Base-by-base conservation (phyloP, 164 flowering plant species). In the Tinospora cordifolia region DNA sequence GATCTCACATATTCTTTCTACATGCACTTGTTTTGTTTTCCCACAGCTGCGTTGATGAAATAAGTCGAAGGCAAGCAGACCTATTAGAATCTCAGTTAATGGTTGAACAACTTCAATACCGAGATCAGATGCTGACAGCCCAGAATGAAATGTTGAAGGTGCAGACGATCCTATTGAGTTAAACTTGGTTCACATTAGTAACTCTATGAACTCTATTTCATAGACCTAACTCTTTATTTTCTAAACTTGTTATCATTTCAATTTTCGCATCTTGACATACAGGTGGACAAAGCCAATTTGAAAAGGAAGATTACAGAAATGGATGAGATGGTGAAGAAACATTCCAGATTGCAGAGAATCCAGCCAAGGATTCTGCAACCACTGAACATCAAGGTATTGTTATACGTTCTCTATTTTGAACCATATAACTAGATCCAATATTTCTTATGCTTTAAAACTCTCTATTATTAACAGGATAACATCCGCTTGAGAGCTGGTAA, bases 121-220 rank as follows among this genome's bases (percentile, higher is more conserved):
- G 90, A 38, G 88, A 86, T 73, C 91, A 87, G 75, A 78, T 87
- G 72, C 86, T 90, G 49, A 74, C 82, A 25, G 87, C 89, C 38
- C 91, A 92, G 74, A 92, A 90, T 78, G 90, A 87, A 71, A 84
- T 90, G 91, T 73, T 92, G 75, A 87, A 90, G 96, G 98, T 88
- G 62, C 57, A 65, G 4, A 36, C 15, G 11, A 69, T 73, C 44
- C 30, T 70, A 26, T 40, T 15, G 1, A 67, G n/a, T 30, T 27
- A 11, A 69, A 17, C 15, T 2, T 8, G 22, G 44, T 78, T 63
- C 22, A n/a, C 62, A 15, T 57, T 72, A 66, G 65, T 66, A 27
- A 24, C 14, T 7, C 62, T 69, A 22, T 38, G 62, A 27, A 24
- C 14, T 7, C 62, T 69, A 22, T 38, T 27, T 25, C 22, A 12